phyloP scores from a whole-genome alignment of 768 basidiomycete species.

The Mycena maculata region DNA sequence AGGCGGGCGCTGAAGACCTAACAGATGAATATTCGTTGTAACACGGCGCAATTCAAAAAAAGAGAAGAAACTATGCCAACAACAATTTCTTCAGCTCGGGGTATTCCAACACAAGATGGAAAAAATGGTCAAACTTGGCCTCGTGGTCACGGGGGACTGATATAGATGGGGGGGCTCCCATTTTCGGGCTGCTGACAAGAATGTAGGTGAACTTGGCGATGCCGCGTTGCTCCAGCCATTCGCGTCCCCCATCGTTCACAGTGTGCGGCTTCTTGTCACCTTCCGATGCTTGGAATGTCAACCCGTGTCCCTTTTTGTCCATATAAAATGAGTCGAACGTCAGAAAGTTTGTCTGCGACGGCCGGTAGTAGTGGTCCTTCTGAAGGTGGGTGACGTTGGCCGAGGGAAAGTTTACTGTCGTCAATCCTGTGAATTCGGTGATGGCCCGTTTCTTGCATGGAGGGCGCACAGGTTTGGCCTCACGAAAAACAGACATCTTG shows the following conservation, averaged over 20 bases:
- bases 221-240: constrained; percentile 4
- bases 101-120: constrained; percentile 17
- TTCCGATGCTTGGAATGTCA: not conserved
- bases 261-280: not conserved
- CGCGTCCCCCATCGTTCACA: not conserved
- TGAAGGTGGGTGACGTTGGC: not conserved
- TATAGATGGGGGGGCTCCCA: not conserved
- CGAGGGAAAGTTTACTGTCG: constrained; percentile 3
- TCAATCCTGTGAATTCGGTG: constrained; percentile 4
- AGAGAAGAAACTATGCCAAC: not conserved
- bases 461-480: not conserved
- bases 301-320: constrained; percentile 3
- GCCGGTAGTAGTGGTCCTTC: constrained; percentile 8
- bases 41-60: too few relatives aligned
- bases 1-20: too few relatives aligned
- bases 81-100: constrained; percentile 7
- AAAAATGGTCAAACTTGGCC: constrained; percentile 14
- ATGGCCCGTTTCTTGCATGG: not conserved
- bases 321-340: constrained; percentile 5
- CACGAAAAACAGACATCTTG: not conserved
- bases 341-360: not conserved
- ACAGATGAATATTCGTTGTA: too few relatives aligned
- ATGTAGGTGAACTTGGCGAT: constrained; percentile 5
- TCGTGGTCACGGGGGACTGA: not conserved
- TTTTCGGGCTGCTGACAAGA: constrained; percentile 7